Evolutionary conservation across 148 eudicot species (phyloP).

Genomic region (Rhododendron molle): DNA sequence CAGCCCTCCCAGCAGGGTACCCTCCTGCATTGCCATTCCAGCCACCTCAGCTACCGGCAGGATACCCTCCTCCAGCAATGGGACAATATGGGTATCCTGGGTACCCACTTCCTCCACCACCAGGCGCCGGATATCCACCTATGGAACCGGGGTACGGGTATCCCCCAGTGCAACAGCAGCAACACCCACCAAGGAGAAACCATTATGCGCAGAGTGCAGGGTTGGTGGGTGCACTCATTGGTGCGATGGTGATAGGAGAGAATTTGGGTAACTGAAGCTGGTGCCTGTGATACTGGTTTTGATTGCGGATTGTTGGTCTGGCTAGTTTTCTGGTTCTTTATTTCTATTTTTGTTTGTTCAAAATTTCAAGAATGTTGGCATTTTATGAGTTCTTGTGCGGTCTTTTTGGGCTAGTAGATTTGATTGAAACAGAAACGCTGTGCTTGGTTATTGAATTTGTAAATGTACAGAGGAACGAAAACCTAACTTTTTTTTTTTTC

Average conservation of each 20-base stretch:
- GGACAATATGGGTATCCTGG: conserved; percentile 20
- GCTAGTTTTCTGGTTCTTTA: neutral
- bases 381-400: neutral
- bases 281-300: neutral
- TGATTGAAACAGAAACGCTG: neutral
- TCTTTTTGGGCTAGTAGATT: neutral
- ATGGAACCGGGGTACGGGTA: conserved; percentile 11
- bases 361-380: neutral
- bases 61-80: neutral
- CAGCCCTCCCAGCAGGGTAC: neutral
- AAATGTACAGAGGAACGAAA: no score
- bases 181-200: conserved; percentile 28
- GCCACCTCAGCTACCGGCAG: neutral
- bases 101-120: conserved; percentile 13
- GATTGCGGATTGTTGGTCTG: neutral
- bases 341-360: neutral
- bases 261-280: neutral
- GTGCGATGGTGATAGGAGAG: conserved; percentile 23
- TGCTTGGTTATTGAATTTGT: neutral
- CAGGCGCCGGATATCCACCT: conserved; percentile 19
- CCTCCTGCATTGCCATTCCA: conserved; percentile 6
- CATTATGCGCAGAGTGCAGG: conserved; percentile 40
- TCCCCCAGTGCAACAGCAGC: conserved; percentile 3
- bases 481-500: no score
- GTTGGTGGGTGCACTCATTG: conserved; percentile 43